Base-by-base conservation (phyloP, 176 grass and related monocot genomes). In the Poa annua region DNA sequence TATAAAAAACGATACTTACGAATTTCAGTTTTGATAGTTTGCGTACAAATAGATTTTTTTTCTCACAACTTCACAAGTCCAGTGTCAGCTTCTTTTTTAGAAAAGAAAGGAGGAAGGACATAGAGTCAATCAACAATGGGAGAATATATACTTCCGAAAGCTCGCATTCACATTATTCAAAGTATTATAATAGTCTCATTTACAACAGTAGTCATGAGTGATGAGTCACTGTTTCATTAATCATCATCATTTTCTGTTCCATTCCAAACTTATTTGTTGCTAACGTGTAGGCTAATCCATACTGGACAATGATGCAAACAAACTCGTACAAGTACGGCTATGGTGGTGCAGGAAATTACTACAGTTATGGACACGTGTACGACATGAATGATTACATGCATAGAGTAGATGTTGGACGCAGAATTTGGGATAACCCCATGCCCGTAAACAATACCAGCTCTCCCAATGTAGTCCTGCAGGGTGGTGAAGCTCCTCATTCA, bases 271-370 rank as follows among this genome's bases (percentile, higher is more conserved):
- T 71, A 81, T 61, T 51, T 85, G 66, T 50, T 21, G 22, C 51
- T 80, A 67, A 68, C 19, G 24, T 69, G 78, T 89, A 98, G 96
- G 88, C 68, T 76, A 93, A 95, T 79, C 89, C 88, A 20, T 98
- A 98, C 87, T 98, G 96, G 96, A 66, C 96, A 85, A 91, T 85
- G 86, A 92, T 93, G 92, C 91, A 95, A 44, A 88, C 93, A 86
- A 95, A 90, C 79, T 88, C 89, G 76, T 98, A 98, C 50, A 98
- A 98, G 71, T 98, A 95, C 55, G 90, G 82, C 69, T 92, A 91
- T 85, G 87, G 92, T 90, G 89, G 82, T 29, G 48, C 90, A 66
- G 93, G 87, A 78, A 92, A 86, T 88, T 93, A 95, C 78, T 95
- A 91, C 45, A 93, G 83, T 68, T 95, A 90, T 71, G 85, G 81